A percentile compares a stretch with the other conserved stretches of the same genome.
Conservation (phyloP, 345 rosid species). For the Laguncularia racemosa region DNA sequence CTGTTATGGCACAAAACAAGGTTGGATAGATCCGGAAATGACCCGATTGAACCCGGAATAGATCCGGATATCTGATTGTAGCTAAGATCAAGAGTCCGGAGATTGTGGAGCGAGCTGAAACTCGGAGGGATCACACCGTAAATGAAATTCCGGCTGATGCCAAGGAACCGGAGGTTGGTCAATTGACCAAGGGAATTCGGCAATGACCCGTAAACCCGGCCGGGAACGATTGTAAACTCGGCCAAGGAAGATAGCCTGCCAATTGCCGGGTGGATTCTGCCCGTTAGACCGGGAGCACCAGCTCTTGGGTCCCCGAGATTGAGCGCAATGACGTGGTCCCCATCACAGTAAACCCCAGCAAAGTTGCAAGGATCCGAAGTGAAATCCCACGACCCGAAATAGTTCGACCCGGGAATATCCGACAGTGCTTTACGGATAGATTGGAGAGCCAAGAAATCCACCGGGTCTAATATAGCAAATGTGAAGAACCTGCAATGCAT, state of each 20-base stretch:
- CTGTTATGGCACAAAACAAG: constrained; percentile 78
- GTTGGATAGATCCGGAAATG: constrained; percentile 55
- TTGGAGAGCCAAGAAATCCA: constrained; percentile 86
- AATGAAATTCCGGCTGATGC: constrained; percentile 56
- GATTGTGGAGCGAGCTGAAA: constrained; percentile 48
- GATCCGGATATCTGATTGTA: constrained; percentile 67
- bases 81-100: constrained; percentile 76
- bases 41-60: constrained; percentile 57
- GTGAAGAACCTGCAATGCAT: neutral
- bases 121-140: constrained; percentile 66
- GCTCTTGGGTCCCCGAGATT: constrained; percentile 82
- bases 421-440: constrained; percentile 59
- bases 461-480: constrained; percentile 40
- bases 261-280: constrained; percentile 65
- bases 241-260: constrained; percentile 65
- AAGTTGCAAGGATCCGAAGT: constrained; percentile 91
- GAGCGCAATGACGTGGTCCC: constrained; percentile 50
- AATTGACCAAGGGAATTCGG: constrained; percentile 50
- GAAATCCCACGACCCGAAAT: constrained; percentile 87
- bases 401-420: constrained; percentile 78
- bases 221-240: constrained; percentile 77
- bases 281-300: constrained; percentile 74
- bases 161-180: constrained; percentile 63
- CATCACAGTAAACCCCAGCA: constrained; percentile 76
- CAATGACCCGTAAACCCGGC: constrained; percentile 61